These are phyloP conservation scores for Mycena vulgaris DNA, from an alignment of 768 basidiomycete species.

Conservation along the genomic window DNA sequence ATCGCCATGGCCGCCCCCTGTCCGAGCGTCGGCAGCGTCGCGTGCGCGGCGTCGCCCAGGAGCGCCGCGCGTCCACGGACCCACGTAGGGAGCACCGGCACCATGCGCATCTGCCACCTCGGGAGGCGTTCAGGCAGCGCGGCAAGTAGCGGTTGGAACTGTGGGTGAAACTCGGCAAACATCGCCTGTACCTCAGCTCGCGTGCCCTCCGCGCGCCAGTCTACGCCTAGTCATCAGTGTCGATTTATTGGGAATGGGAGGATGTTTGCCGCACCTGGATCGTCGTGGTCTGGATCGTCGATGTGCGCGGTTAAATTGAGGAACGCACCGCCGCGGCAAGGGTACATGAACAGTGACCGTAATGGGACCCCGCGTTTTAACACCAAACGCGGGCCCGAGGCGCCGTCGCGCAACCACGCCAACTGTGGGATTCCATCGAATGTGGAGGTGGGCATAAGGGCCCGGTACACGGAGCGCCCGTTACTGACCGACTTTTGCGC, in stretches of 20 bases:
- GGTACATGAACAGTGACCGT: constrained; percentile 12
- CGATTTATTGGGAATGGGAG: background rate
- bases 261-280: background rate
- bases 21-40: too few relatives aligned
- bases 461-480: constrained; percentile 9
- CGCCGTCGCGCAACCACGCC: too few relatives aligned
- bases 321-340: constrained; percentile 11
- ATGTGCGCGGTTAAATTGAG: too few relatives aligned
- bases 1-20: too few relatives aligned
- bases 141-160: too few relatives aligned
- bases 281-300: constrained; percentile 9
- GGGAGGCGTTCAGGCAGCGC: too few relatives aligned
- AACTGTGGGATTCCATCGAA: background rate
- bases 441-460: background rate
- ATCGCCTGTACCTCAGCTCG: background rate
- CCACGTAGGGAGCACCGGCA: too few relatives aligned
- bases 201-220: background rate
- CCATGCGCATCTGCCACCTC: too few relatives aligned
- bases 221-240: too few relatives aligned
- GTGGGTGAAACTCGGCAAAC: constrained; percentile 15
- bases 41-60: too few relatives aligned
- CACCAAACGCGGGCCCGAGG: too few relatives aligned
- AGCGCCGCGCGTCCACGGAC: too few relatives aligned
- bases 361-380: background rate
- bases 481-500: background rate